Evolutionary conservation across 345 rosid species (phyloP).

Genomic region (Carallia brachiata): DNA sequence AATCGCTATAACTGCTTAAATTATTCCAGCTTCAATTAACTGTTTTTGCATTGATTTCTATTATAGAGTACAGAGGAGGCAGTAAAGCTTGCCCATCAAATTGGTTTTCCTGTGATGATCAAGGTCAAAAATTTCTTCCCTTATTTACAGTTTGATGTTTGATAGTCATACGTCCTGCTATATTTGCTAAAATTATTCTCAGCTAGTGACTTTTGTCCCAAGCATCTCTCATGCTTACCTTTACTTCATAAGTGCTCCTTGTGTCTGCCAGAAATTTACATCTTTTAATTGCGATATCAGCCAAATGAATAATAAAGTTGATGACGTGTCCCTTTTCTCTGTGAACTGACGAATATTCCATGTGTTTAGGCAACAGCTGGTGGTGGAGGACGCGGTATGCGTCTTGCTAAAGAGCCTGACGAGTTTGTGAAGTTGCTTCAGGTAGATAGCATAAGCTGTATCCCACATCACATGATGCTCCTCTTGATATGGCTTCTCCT

Average conservation of each 20-base stretch:
- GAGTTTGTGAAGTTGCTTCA: conserved; percentile 93
- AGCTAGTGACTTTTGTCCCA: no score
- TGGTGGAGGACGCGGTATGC: conserved; percentile 99
- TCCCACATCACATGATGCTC: no score
- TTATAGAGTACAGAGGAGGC: conserved; percentile 91
- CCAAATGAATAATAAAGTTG: conserved; percentile 6
- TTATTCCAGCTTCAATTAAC: no score
- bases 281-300: not conserved
- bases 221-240: no score
- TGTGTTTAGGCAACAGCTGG: conserved; percentile 87
- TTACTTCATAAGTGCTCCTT: no score
- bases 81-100: conserved; percentile 69
- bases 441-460: conserved; percentile 36
- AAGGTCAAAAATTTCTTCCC: conserved; percentile 48
- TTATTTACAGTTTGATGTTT: conserved; percentile 2
- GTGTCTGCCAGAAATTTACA: no score
- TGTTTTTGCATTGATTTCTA: conserved; percentile 7
- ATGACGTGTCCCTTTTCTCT: not conserved
- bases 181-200: not conserved
- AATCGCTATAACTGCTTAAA: no score
- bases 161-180: not conserved
- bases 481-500: not conserved
- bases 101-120: conserved; percentile 97
- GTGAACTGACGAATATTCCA: not conserved
- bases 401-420: conserved; percentile 90